Conservation (phyloP, 345 rosid species). For the Crucihimalaya himalaica region DNA sequence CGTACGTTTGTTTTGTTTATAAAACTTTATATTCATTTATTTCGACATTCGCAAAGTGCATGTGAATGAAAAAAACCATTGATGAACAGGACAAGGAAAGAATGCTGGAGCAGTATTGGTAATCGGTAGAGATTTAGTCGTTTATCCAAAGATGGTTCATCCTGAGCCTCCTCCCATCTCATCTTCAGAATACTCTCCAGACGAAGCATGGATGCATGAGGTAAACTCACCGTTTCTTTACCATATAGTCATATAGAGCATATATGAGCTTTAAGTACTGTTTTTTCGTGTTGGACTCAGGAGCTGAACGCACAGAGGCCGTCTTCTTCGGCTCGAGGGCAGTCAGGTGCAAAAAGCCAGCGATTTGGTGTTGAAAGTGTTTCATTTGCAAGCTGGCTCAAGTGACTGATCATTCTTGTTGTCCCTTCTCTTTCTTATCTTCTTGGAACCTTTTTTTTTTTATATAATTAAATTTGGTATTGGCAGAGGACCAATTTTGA, state of each 20-base stretch:
- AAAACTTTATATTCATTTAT: not conserved
- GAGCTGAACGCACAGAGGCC: slow-evolving; percentile 80
- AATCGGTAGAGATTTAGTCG: slow-evolving; percentile 71
- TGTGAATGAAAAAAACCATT: slow-evolving; percentile 14
- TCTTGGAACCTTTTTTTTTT: not conserved
- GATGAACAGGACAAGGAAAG: slow-evolving; percentile 57
- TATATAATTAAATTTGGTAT: not conserved
- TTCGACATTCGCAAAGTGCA: not conserved
- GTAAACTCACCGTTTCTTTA: not conserved
- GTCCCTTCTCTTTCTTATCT: not conserved
- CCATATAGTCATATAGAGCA: not conserved
- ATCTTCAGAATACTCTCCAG: slow-evolving; percentile 69
- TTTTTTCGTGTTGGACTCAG: slow-evolving; percentile 38
- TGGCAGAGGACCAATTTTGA: too few relatives aligned
- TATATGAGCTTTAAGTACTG: slow-evolving; percentile 11
- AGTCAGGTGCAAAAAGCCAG: slow-evolving; percentile 54
- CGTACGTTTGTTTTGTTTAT: not conserved
- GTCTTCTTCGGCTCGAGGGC: slow-evolving; percentile 70
- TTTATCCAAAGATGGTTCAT: slow-evolving; percentile 81
- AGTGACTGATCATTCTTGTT: not conserved
- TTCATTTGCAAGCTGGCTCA: not conserved
- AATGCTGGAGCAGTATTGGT: slow-evolving; percentile 94
- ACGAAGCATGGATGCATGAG: slow-evolving; percentile 70
- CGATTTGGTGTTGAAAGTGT: slow-evolving; percentile 44
- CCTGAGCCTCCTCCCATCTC: slow-evolving; percentile 84